phyloP scores from a whole-genome alignment of 805 yeast species.

The Barnettozyma wickerhamii region DNA sequence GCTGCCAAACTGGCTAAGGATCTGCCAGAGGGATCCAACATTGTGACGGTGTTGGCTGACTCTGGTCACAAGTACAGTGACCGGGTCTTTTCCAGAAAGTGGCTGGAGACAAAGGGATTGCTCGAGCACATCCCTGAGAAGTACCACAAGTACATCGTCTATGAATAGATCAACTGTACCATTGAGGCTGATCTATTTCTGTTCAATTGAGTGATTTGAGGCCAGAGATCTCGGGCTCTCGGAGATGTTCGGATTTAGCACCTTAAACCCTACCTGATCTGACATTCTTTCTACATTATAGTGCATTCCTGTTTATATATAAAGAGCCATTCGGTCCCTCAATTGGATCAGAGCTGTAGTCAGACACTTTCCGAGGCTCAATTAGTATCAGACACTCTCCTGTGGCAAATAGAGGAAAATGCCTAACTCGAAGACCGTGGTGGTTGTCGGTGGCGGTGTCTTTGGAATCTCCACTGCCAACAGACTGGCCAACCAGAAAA shows the following conservation, averaged over 20 bases:
- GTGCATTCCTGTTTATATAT: no score
- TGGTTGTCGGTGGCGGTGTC: conserved; percentile 22
- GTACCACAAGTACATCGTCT: conserved; percentile 61
- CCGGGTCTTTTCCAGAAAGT: conserved; percentile 67
- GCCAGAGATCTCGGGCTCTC: no score
- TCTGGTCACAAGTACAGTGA: conserved; percentile 88
- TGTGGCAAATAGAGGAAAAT: no score
- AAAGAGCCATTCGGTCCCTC: no score
- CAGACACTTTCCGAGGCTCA: no score
- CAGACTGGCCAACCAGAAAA: conserved; percentile 9
- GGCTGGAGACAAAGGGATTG: conserved; percentile 71
- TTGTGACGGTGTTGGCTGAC: conserved; percentile 87
- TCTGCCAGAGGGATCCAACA: conserved; percentile 74
- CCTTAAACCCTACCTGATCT: no score
- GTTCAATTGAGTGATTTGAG: no score
- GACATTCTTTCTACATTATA: no score
- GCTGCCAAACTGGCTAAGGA: conserved; percentile 71
- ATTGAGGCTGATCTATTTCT: no score
- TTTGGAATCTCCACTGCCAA: conserved; percentile 22
- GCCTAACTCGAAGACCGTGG: conserved; percentile 17
- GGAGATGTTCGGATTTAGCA: no score
- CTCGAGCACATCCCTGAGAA: conserved; percentile 64
- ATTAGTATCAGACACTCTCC: no score
- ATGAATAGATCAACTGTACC: conserved; percentile 20
- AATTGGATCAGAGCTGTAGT: no score